A percentile compares a stretch with the other conserved stretches of the same genome.
Evolutionary conservation across 2,329 filamentous ascomycete species (phyloP).

Genomic region (Akanthomyces muscarius): DNA sequence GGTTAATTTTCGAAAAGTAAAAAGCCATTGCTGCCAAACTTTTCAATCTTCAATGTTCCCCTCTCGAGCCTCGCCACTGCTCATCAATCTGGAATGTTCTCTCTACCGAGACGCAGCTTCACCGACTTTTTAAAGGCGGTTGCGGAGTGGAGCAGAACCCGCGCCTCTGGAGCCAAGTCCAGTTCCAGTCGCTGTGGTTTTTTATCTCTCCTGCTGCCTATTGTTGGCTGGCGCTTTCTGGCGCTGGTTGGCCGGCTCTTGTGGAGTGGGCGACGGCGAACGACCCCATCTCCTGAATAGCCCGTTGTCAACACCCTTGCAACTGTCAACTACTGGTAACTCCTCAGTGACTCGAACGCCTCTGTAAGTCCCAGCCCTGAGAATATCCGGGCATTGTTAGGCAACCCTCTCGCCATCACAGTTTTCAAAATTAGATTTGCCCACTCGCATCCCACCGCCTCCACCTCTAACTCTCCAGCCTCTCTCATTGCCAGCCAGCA

Average conservation of each 20-base stretch:
- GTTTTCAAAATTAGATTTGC: neutral
- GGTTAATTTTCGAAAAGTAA: neutral
- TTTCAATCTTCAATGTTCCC: neutral
- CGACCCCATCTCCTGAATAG: neutral
- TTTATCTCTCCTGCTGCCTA: neutral
- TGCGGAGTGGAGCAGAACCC: slow-evolving; percentile 24
- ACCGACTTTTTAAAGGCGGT: slow-evolving; percentile 30
- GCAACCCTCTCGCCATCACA: neutral
- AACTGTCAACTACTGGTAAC: neutral
- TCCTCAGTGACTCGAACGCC: neutral
- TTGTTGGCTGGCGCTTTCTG: slow-evolving; percentile 2
- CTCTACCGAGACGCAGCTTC: slow-evolving; percentile 20
- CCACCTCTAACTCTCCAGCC: neutral
- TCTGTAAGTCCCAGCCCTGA: neutral
- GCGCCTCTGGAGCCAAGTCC: slow-evolving; percentile 8
- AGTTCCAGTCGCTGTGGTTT: neutral
- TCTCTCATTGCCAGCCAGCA: neutral
- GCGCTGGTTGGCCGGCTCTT: neutral
- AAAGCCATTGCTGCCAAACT: neutral
- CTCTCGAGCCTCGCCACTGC: neutral
- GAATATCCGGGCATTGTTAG: neutral
- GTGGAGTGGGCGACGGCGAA: neutral
- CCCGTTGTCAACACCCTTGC: neutral
- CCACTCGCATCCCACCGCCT: neutral
- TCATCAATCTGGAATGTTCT: slow-evolving; percentile 12